Conservation (phyloP, 441 rosid species). For the Metrosideros polymorpha region DNA sequence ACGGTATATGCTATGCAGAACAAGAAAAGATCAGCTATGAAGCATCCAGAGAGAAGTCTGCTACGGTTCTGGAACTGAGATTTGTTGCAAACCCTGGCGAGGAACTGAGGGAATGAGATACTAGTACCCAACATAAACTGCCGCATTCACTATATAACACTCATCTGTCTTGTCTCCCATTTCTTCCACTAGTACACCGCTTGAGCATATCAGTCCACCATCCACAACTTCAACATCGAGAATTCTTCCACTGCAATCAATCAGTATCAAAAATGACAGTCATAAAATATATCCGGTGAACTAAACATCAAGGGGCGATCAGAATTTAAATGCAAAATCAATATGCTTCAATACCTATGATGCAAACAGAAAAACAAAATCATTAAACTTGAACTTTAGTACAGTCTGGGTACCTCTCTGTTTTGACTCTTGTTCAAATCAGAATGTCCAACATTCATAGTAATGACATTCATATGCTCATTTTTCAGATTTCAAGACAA, state of each 20-base stretch:
- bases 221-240: conserved; percentile 71
- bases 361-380: too few species aligned
- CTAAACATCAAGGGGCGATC: too few species aligned
- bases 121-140: conserved; percentile 85
- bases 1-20: background rate
- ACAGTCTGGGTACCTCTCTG: too few species aligned
- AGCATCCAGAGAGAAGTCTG: background rate
- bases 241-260: conserved; percentile 52
- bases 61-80: background rate
- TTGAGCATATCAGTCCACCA: conserved; percentile 91
- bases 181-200: conserved; percentile 86
- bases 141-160: conserved; percentile 84
- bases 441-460: too few species aligned
- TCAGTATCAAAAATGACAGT: background rate
- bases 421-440: too few species aligned
- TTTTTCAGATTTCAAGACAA: too few species aligned
- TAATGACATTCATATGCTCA: too few species aligned
- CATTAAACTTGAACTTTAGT: too few species aligned
- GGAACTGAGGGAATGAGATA: background rate
- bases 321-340: too few species aligned
- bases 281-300: background rate
- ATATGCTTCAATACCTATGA: too few species aligned
- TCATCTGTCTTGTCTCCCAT: conserved; percentile 92
- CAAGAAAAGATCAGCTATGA: background rate
- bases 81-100: background rate